phyloP scores from a whole-genome alignment of 352 stramenopile species.

The Globisporangium spinosum region DNA sequence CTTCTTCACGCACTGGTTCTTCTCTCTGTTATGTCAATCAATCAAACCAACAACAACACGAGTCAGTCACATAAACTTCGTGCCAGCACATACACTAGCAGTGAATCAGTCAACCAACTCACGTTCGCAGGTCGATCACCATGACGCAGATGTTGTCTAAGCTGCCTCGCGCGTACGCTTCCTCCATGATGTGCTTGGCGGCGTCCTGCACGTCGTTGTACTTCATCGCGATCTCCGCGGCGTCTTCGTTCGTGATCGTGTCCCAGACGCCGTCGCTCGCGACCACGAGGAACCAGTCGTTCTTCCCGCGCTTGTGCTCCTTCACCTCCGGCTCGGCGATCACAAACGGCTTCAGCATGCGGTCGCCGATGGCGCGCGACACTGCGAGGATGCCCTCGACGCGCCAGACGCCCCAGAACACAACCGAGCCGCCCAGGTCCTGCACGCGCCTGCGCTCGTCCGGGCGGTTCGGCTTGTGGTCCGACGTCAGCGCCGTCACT shows the following conservation, averaged over 20 bases:
- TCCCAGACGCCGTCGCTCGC: constrained; percentile 93
- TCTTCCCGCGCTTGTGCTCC: constrained; percentile 45
- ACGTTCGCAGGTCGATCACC: constrained; percentile 86
- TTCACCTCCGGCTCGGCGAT: constrained; percentile 88
- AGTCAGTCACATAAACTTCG: not conserved
- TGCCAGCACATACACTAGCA: not conserved
- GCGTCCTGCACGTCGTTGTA: constrained; percentile 65
- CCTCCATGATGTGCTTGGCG: constrained; percentile 79
- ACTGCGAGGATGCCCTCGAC: constrained; percentile 93
- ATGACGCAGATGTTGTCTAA: constrained; percentile 92
- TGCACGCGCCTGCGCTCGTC: constrained; percentile 89
- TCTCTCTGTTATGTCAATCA: constrained; percentile 31
- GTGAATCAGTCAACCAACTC: constrained; percentile 14
- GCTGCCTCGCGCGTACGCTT: constrained; percentile 80
- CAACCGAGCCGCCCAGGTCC: constrained; percentile 84
- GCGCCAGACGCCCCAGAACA: constrained; percentile 91
- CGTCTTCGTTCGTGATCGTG: constrained; percentile 87
- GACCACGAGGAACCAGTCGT: constrained; percentile 84
- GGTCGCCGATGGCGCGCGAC: constrained; percentile 90
- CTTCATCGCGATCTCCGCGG: constrained; percentile 64
- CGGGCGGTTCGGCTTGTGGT: constrained; percentile 91
- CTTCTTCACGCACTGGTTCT: constrained; percentile 41
- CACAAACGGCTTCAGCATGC: constrained; percentile 91
- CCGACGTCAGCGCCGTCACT: constrained; percentile 71
- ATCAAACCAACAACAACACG: not conserved